Conservation (phyloP, 768 basidiomycete species). For the Russula earlei region DNA sequence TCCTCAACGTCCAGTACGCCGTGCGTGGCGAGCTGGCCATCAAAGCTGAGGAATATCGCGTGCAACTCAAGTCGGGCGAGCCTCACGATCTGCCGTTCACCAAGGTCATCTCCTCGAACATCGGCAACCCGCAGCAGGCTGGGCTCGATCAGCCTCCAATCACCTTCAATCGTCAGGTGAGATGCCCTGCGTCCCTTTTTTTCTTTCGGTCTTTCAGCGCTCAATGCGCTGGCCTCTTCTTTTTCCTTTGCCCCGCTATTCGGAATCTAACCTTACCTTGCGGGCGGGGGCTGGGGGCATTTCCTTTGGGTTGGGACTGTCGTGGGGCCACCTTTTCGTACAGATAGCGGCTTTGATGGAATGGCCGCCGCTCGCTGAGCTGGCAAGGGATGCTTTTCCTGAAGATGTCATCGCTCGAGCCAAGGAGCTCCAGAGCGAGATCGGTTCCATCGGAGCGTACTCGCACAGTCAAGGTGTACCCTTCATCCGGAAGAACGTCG, state of each 20-base stretch:
- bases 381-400: conserved; percentile 75
- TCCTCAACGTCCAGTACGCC: conserved; percentile 88
- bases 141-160: conserved; percentile 90
- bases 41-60: conserved; percentile 78
- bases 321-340: too few relatives aligned
- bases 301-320: too few relatives aligned
- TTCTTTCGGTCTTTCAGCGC: conserved; percentile 18
- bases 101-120: conserved; percentile 88
- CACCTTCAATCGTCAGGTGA: conserved; percentile 91
- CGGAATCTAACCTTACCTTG: not conserved
- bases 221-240: not conserved
- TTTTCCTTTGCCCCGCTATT: not conserved
- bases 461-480: conserved; percentile 92
- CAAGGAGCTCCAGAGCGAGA: conserved; percentile 67
- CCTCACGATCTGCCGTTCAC: conserved; percentile 67
- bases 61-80: conserved; percentile 47
- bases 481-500: conserved; percentile 78
- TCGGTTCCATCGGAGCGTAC: conserved; percentile 92
- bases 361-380: conserved; percentile 74
- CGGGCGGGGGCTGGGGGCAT: too few relatives aligned
- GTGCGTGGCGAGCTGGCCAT: conserved; percentile 96
- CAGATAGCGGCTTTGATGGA: conserved; percentile 89
- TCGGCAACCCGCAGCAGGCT: conserved; percentile 96
- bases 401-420: conserved; percentile 79
- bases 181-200: too few relatives aligned